Conservation (phyloP, 1,284 basidiomycete species). For the Anthracocystis walkeri region DNA sequence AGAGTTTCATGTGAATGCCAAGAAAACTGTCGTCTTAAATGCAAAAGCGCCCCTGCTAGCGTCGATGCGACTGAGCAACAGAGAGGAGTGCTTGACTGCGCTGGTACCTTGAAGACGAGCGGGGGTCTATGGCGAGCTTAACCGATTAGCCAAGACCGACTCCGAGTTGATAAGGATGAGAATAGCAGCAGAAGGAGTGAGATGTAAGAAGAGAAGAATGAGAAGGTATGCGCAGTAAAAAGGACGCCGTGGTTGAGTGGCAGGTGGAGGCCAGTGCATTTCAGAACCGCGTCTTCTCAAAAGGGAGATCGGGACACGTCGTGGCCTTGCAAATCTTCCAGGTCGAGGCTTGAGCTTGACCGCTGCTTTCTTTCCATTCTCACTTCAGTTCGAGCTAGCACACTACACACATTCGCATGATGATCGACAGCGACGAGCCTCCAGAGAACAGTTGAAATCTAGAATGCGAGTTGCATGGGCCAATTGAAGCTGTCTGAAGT, state of each 20-base stretch:
- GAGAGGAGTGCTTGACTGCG: background rate
- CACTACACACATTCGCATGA: no score
- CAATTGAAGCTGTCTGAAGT: no score
- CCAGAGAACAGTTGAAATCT: no score
- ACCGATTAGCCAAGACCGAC: no score
- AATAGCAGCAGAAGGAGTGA: background rate
- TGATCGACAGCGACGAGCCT: no score
- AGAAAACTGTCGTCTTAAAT: background rate
- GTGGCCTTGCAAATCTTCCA: background rate
- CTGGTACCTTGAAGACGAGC: background rate
- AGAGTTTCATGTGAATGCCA: background rate
- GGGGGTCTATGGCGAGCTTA: background rate
- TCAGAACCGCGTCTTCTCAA: constrained; percentile 4
- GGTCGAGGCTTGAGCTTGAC: background rate
- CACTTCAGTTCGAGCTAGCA: no score
- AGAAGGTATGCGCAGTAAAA: background rate
- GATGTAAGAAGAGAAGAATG: constrained; percentile 6
- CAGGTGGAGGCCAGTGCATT: constrained; percentile 43
- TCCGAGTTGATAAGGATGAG: no score
- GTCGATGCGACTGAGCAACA: background rate
- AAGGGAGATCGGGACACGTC: constrained; percentile 20
- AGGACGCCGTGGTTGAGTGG: background rate
- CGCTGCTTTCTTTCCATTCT: background rate
- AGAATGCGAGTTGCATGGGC: background rate
- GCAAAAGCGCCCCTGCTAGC: background rate